A percentile compares a stretch with the other conserved stretches of the same genome.
Evolutionary conservation across 2,329 filamentous ascomycete genomes (phyloP).

Genomic region (Myotisia sp.): DNA sequence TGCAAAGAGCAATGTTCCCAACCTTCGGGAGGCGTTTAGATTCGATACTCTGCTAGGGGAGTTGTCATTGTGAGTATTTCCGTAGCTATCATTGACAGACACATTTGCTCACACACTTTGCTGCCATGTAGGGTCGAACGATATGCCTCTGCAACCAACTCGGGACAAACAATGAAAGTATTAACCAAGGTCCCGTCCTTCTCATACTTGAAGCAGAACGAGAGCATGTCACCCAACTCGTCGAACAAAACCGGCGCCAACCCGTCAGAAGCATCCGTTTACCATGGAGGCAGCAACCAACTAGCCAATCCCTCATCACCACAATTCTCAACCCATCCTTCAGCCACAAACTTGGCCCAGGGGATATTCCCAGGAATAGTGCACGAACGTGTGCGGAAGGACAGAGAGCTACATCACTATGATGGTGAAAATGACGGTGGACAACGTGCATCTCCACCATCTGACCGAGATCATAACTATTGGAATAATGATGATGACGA

Average conservation of each 20-base stretch:
- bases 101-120: background rate
- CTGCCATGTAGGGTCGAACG: conserved; percentile 16
- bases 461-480: no score
- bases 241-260: conserved; percentile 3
- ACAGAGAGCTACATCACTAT: no score
- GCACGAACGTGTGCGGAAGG: conserved; percentile 19
- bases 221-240: conserved; percentile 2
- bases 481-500: no score
- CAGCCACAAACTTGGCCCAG: no score
- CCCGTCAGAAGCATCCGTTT: conserved; percentile 7
- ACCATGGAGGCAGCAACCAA: conserved; percentile 4
- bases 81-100: no score
- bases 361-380: conserved; percentile 32
- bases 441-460: no score
- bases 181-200: conserved; percentile 2
- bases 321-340: conserved; percentile 10
- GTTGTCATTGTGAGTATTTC: conserved; percentile 58
- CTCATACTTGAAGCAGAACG: conserved; percentile 2
- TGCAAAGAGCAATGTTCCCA: conserved; percentile 90
- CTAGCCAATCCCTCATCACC: conserved; percentile 7
- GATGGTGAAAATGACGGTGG: no score
- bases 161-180: conserved; percentile 8
- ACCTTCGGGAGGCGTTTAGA: conserved; percentile 78
- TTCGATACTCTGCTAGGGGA: conserved; percentile 77
- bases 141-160: conserved; percentile 13